Percentiles rank a stretch among this genome's conserved stretches.
Conservation (phyloP, 2,329 filamentous ascomycete genomes). For the Colletotrichum zoysiae region DNA sequence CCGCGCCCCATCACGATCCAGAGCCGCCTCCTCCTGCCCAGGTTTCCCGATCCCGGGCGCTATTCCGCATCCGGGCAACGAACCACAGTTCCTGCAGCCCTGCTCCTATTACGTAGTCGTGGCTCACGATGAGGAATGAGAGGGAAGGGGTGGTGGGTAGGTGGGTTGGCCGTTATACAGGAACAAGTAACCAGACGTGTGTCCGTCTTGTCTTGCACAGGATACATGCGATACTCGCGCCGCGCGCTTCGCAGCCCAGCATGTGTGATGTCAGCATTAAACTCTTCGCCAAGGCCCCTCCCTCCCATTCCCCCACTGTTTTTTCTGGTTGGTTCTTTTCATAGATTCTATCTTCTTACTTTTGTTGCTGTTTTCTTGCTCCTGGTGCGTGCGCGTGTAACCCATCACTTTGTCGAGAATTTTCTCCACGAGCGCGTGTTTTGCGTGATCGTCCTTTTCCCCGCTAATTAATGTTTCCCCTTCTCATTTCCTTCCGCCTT, state of each 20-base stretch:
- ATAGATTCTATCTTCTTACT: not conserved
- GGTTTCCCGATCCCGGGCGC: constrained; percentile 22
- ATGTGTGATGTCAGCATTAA: constrained; percentile 34
- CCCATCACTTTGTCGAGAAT: not conserved
- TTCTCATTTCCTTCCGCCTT: not conserved
- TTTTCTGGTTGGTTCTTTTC: not conserved
- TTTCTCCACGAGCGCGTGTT: constrained; percentile 6
- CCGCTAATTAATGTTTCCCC: constrained; percentile 12
- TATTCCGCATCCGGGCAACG: constrained; percentile 24
- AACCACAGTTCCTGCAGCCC: constrained; percentile 41
- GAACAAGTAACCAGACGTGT: no score
- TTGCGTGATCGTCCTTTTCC: not conserved
- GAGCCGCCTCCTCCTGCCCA: constrained; percentile 20
- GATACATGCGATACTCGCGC: not conserved
- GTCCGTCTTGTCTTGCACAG: not conserved
- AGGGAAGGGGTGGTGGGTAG: no score
- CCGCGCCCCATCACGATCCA: constrained; percentile 37
- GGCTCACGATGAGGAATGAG: no score
- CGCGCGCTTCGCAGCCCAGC: constrained; percentile 1
- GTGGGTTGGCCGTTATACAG: no score
- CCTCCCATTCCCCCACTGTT: not conserved
- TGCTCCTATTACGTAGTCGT: constrained; percentile 13
- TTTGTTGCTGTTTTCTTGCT: not conserved
- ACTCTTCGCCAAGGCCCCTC: not conserved
- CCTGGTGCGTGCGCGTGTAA: not conserved